Base-by-base conservation (phyloP, 495 filamentous ascomycete species). In the Talaromyces adpressus region DNA sequence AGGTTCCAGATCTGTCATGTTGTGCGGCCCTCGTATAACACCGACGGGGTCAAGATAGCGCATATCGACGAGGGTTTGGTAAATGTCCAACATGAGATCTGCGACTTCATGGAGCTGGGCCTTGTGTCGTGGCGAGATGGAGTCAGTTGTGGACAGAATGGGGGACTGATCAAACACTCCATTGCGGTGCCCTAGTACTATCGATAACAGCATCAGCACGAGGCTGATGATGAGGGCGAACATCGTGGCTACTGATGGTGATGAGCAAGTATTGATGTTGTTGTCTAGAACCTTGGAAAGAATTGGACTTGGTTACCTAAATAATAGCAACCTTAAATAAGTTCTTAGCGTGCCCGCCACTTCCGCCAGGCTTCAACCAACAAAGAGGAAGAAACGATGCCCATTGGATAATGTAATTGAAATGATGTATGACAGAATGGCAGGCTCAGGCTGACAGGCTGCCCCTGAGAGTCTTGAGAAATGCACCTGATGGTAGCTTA, bases 21-120 rank as follows among this genome's bases (percentile, higher is more conserved):
- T 59, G 62, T 71, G 67, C 16, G 69, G 69, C 14, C 65, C 63
- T 11, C 9, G 36, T 52, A 14, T 66, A 14, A 61, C 51, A 9
- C 30, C 32, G n/a, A 18, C 14, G 2, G 59, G 34, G 41, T 61
- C 59, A 9, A 61, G 5, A 6, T 51, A 61, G 1, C 36, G 59
- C 59, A 61, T 61, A 3, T 47, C n/a, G 14, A 41, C 59, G 9
- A 61, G 59, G 12, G 34, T 51, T 25, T 45, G 30, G 32, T 51
- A 51, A 22, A 61, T 61, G 18, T 51, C 22, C 6, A 61, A 32
- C 59, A 61, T 61, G 16, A 61, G 23, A 25, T 61, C 59, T 20
- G 59, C 59, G 22, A 61, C 59, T 47, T 61, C 34, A 16, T 61
- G 59, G 8, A 61, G 36, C 34, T 25, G 59, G 18, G 59, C 25